These are phyloP conservation scores for Apiosordaria backusii DNA, from an alignment of 495 filamentous ascomycete species.

Conservation along the genomic window DNA sequence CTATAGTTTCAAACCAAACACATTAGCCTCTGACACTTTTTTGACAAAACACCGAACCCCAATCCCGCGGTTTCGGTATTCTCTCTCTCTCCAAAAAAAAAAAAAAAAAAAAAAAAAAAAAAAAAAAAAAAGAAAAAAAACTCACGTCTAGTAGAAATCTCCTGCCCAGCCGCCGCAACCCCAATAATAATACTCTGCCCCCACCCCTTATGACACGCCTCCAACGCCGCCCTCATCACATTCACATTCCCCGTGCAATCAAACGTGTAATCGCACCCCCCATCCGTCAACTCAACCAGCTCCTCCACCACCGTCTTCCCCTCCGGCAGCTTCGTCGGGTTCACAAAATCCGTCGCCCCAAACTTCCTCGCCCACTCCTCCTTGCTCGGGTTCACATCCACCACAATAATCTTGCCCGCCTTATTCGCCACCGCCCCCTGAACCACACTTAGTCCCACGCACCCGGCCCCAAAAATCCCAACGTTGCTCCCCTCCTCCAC, in stretches of 20 bases:
- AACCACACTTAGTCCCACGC: slow-evolving; percentile 89
- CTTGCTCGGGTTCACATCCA: slow-evolving; percentile 91
- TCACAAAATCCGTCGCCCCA: slow-evolving; percentile 94
- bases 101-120: neutral
- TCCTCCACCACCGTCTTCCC: slow-evolving; percentile 81
- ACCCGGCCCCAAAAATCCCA: slow-evolving; percentile 95
- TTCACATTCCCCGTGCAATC: slow-evolving; percentile 97
- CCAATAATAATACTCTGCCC: slow-evolving; percentile 97
- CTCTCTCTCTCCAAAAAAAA: too few species aligned
- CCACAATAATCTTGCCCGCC: slow-evolving; percentile 87
- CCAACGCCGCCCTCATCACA: slow-evolving; percentile 93
- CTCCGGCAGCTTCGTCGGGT: slow-evolving; percentile 72
- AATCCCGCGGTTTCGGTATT: neutral
- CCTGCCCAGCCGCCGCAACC: slow-evolving; percentile 94
- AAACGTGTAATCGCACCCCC: slow-evolving; percentile 97
- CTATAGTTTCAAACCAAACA: slow-evolving; percentile 44
- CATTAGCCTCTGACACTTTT: slow-evolving; percentile 20
- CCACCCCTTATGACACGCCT: slow-evolving; percentile 99
- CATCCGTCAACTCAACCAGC: slow-evolving; percentile 98
- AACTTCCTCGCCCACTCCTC: slow-evolving; percentile 91
- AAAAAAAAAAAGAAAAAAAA: slow-evolving; percentile 22
- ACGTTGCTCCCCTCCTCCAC: slow-evolving; percentile 85
- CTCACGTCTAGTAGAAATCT: slow-evolving; percentile 93
- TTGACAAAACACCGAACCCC: neutral
- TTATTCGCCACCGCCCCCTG: slow-evolving; percentile 90